Evolutionary conservation across 208 protist genomes (phyloP), one percentile per base, ranked within the genome.

Genomic region (Leishmania martiniquensis): DNA sequence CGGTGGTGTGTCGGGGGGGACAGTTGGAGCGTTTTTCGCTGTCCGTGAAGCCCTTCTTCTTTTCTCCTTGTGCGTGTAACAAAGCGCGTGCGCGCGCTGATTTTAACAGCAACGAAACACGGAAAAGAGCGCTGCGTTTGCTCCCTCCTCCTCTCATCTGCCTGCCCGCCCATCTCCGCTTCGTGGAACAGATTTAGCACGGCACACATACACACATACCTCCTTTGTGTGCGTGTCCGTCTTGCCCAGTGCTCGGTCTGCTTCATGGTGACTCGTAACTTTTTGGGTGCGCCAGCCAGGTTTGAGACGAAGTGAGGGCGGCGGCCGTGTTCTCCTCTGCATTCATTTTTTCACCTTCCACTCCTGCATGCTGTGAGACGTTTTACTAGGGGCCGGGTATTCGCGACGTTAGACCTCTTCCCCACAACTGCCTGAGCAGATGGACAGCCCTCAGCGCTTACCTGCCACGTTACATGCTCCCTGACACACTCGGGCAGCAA

Each of bases 41-140:
- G n/a, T n/a, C n/a, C n/a, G n/a, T n/a, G n/a, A n/a, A n/a, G n/a
- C n/a, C n/a, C n/a, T n/a, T n/a, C n/a, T n/a, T n/a, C n/a, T n/a
- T n/a, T n/a, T n/a, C n/a, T n/a, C n/a, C n/a, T n/a, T n/a, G n/a
- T 47, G 32, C 63, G 63, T 69, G 39, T 69, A 69, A 69, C 63
- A 7, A 44, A 4, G 42, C 32, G 63, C 63, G 37, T 69, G 25
- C 7, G 9, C 20, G 42, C 42, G 37, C 22, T 25, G 37, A 15
- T 4, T 25, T 42, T 66, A 13, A 66, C 25, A 37, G 15, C 25
- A 37, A 29, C 34, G 13, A 1, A 67, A 67, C 15, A n/a, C 7
- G 57, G 15, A 45, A 47, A 5, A 29, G 37, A 29, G 37, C 17
- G 63, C 20, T 22, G 37, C 63, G 42, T 37, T 7, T 45, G 15